Base-by-base conservation (phyloP, 2,329 filamentous ascomycete genomes). In the Ophiostoma ips region DNA sequence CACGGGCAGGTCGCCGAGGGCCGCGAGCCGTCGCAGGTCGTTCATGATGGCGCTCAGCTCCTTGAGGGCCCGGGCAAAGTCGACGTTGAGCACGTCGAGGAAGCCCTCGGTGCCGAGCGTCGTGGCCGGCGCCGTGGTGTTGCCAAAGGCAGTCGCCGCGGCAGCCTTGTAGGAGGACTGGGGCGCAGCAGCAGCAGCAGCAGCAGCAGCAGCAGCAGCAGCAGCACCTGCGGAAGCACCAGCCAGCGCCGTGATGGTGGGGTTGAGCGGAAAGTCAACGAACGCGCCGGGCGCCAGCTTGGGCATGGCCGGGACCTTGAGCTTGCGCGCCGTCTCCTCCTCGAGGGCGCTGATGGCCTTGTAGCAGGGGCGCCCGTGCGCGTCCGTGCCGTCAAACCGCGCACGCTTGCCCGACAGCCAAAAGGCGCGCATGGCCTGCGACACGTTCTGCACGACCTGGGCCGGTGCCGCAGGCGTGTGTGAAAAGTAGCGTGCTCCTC, bases 371-470 rank as follows among this genome's bases (percentile, higher is more conserved):
- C 89, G 81, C 41, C 89, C 89, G 11, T 75, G 79, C 15, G 77
- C 66, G 50, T 82, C 80, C 40, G 83, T 64, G 12, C 90, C 90
- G 62, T 95, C 85, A 59, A 89, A 95, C 52, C 85, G 84, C 10
- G 84, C 82, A 64, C 89, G 92, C 60, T 94, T 81, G 0, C 92
- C 92, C 0, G 85, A 88, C n/a, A 95, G 73, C 68, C 87, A 83
- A 67, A 98, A 95, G 12, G 88, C 89, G 49, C 92, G 81, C 60
- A 96, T 82, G 5, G 88, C 92, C 58, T 88, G 82, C 12, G 87
- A 94, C n/a, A 95, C 90, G 66, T 95, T 95, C 64, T 92, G 84
- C 48, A 96, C 78, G 44, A 96, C 87, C 64, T 96, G 87, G 1
- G 89, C 87, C 36, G 87, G 88, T 8, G 83, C 79, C 10, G 86